Conservation (phyloP, 2,329 filamentous ascomycete species). For the Colletotrichum brevisporum region DNA sequence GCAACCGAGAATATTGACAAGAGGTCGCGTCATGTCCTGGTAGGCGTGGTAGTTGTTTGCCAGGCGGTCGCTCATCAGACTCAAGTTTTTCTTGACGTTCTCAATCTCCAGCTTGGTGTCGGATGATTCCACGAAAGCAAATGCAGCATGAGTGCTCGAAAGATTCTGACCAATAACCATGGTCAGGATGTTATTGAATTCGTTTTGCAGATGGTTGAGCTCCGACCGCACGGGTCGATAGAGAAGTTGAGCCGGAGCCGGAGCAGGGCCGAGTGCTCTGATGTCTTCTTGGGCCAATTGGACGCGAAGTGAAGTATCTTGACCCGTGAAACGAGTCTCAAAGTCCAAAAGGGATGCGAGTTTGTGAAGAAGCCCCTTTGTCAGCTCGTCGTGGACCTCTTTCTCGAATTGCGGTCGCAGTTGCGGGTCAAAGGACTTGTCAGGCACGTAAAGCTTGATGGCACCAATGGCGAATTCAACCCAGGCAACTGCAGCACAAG, state of each 20-base stretch:
- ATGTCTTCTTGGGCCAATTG: constrained; percentile 75
- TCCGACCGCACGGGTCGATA: constrained; percentile 80
- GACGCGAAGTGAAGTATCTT: constrained; percentile 76
- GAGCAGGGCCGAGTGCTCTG: constrained; percentile 73
- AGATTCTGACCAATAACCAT: constrained; percentile 68
- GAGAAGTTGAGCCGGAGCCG: constrained; percentile 74
- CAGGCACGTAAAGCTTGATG: constrained; percentile 86
- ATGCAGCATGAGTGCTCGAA: constrained; percentile 53
- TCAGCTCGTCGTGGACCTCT: constrained; percentile 68
- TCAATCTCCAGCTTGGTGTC: constrained; percentile 60
- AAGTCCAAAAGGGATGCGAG: constrained; percentile 75
- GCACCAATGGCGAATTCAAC: constrained; percentile 81
- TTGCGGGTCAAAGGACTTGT: constrained; percentile 87
- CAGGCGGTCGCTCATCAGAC: constrained; percentile 79
- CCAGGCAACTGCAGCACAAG: constrained; percentile 70
- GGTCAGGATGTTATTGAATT: constrained; percentile 84
- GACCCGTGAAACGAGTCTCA: constrained; percentile 77
- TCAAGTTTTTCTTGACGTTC: constrained; percentile 70
- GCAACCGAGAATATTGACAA: constrained; percentile 84
- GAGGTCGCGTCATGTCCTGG: constrained; percentile 85
- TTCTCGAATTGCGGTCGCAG: constrained; percentile 76
- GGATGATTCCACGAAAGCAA: constrained; percentile 47
- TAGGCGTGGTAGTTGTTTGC: constrained; percentile 81
- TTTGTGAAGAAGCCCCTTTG: constrained; percentile 67
- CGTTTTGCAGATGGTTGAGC: constrained; percentile 81